Evolutionary conservation across 108 stramenopile species (phyloP).

Genomic region (Chaetoceros muelleri): DNA sequence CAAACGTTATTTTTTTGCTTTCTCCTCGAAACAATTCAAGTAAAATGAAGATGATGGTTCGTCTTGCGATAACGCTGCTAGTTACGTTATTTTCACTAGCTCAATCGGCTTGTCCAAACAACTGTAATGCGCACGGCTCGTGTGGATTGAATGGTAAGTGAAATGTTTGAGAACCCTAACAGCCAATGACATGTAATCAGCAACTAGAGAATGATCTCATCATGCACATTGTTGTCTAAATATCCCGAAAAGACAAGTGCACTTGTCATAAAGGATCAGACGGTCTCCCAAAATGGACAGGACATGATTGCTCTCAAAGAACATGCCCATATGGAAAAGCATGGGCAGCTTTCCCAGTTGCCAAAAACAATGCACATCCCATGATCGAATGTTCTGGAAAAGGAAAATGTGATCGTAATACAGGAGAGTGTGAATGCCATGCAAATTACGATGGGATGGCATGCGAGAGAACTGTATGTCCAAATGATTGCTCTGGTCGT

Average conservation of each 20-base stretch:
- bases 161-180: no score
- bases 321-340: slow-evolving; percentile 62
- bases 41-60: no score
- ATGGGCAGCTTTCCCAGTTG: slow-evolving; percentile 30
- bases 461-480: slow-evolving; percentile 60
- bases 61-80: slow-evolving; percentile 18
- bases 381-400: slow-evolving; percentile 70
- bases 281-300: slow-evolving; percentile 60
- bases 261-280: slow-evolving; percentile 59
- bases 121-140: slow-evolving; percentile 42
- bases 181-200: no score
- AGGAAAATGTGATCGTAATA: slow-evolving; percentile 62
- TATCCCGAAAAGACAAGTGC: slow-evolving; percentile 37
- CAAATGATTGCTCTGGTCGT: slow-evolving; percentile 59
- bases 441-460: slow-evolving; percentile 77
- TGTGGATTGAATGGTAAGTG: slow-evolving; percentile 48
- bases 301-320: slow-evolving; percentile 67
- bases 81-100: slow-evolving; percentile 14
- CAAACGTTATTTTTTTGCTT: no score
- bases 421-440: slow-evolving; percentile 68
- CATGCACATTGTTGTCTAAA: neutral
- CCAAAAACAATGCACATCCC: slow-evolving; percentile 43
- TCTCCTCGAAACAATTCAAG: no score
- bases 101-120: slow-evolving; percentile 39
- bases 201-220: no score